Conservation (phyloP, 106 monocot genomes). For the Dendrobium catenatum region DNA sequence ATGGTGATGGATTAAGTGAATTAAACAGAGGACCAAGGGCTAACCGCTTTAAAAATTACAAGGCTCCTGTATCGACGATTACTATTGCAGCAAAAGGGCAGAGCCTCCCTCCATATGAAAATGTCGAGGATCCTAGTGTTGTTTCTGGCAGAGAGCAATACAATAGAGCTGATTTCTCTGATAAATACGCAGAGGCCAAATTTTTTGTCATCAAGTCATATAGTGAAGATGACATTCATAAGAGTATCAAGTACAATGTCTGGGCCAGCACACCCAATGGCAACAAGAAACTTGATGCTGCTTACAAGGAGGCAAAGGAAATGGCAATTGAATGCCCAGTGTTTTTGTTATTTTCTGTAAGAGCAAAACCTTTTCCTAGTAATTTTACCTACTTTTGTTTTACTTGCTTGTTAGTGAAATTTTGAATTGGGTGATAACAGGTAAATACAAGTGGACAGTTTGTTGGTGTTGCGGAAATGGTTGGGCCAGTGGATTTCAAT, state of each 20-base stretch:
- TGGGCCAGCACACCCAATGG: conserved; percentile 90
- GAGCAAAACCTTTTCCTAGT: conserved; percentile 14
- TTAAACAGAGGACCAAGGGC: conserved; percentile 75
- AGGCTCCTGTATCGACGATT: conserved; percentile 16
- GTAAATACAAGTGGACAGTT: conserved; percentile 92
- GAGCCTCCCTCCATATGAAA: conserved; percentile 20
- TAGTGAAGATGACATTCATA: conserved; percentile 86
- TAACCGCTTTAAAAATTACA: conserved; percentile 34
- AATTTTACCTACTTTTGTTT: not conserved
- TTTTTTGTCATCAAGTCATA: conserved; percentile 86
- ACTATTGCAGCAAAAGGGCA: conserved; percentile 26
- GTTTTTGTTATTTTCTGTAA: conserved; percentile 80
- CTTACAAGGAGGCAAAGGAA: conserved; percentile 54
- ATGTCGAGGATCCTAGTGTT: conserved; percentile 26
- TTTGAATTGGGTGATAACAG: conserved; percentile 15
- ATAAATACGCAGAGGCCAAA: conserved; percentile 51
- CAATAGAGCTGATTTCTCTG: conserved; percentile 54
- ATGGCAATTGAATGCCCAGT: conserved; percentile 49
- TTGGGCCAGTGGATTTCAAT: conserved; percentile 79
- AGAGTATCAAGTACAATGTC: conserved; percentile 75
- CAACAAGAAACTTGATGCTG: conserved; percentile 79
- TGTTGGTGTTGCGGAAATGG: conserved; percentile 86
- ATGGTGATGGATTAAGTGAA: conserved; percentile 55
- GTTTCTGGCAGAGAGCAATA: conserved; percentile 49
- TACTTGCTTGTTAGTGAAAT: not conserved